Evolutionary conservation across 2,329 filamentous ascomycete species (phyloP), one percentile per base, ranked within the genome.

Genomic region (Botrytis tulipae): DNA sequence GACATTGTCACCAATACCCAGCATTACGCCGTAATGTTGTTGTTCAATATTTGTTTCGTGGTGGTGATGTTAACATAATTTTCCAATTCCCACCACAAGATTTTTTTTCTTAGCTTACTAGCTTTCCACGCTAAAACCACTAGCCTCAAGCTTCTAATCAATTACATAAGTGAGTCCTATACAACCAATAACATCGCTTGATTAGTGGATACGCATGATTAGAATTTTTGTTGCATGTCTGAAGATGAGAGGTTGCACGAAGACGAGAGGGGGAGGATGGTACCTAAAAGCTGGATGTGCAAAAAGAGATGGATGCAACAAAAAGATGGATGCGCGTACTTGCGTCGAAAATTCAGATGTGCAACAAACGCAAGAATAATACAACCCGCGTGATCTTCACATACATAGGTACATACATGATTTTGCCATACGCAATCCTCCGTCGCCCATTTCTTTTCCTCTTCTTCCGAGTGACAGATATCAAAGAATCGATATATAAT

Each of bases 101-200:
- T 42, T 42, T 42, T 42, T n/a, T 62, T 29, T 63, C n/a, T 63
- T 42, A 63, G 37, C 40, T 44, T n/a, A 18, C 14, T 63, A 63
- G 61, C 61, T 63, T 63, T 63, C 37, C 40, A 22, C 61, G 61
- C 61, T 63, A 63, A 40, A 12, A 20, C 1, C 37, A 29, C 25
- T 44, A 40, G 61, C 18, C 8, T 25, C 3, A n/a, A 29, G n/a
- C 51, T 18, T 57, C 51, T 57, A 9, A 18, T 29, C 14, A 8
- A 32, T 63, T 63, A 63, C 61, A 29, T 63, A 63, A 63, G 8
- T 37, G 1, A 1, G 3, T 16, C 1, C 25, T 10, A 1, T 18
- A 3, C 8, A 29, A 4, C 60, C 25, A 63, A 63, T 10, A 5
- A 6, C 0, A 10, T 42, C 1, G 8, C 35, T 12, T 3, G 0